Base-by-base conservation (phyloP, 257 asterid species). In the Ilex aquifolium region DNA sequence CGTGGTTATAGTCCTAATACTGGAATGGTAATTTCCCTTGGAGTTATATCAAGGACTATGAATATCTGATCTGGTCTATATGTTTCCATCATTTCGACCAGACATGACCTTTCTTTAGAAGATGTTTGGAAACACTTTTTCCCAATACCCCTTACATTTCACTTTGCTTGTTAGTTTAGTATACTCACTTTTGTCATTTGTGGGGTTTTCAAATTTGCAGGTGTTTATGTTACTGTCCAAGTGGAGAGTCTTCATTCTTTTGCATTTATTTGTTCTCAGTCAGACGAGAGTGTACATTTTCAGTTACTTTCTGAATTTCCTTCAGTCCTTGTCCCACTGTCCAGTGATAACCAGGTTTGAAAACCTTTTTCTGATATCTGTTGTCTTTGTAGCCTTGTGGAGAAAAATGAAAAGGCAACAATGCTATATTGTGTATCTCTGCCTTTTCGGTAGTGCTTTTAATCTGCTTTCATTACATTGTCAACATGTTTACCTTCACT, bases 321-420 rank as follows among this genome's bases (percentile, higher is more conserved):
- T 62, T 75, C 86, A 30, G 56, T 85, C 69, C 91, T 93, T 53
- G 91, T 93, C 46, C 90, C 94, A 10, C 73, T 93, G 57, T 77
- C 97, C 21, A 84, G 90, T 77, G 90, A 82, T 65, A 68, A 74
- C 68, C 86, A 89, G 99, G 99, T 87, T 77, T 66, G 66, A 15
- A 21, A 56, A 61, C 61, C 54, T 68, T 53, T 48, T 44, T 44
- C 21, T 68, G 56, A 31, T 31, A 3, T 15, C 27, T 31, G 53
- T 16, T 64, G 39, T 50, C 44, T 49, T 49, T 6, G 54, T 12
- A 6, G 2, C n/a, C 54, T 49, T 49, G 10, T 49, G 14, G 54
- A 36, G 42, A 36, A 36, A 4, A 0, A 21, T 1, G 27, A 21
- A 21, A 21, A 21, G 27, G 42, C 42, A 36, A 36, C 7, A 36